Evolutionary conservation across 192 early-diverging fungal species (phyloP), one percentile per base, ranked within the genome.

Genomic region (Blastocladiella britannica): DNA sequence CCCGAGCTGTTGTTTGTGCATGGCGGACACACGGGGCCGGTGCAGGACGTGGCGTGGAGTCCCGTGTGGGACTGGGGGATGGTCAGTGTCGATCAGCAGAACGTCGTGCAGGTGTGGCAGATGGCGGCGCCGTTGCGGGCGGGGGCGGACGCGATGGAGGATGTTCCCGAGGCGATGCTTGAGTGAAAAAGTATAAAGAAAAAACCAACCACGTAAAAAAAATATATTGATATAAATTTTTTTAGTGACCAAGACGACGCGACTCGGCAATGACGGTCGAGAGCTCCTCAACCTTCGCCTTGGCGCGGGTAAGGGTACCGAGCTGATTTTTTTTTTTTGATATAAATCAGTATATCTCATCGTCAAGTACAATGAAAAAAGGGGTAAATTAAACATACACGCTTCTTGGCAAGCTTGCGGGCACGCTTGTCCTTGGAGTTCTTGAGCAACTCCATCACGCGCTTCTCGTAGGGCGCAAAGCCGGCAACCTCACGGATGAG

Each of bases 361-460:
- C 51, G 20, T 51, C 20, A 7, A 51, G 31, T 4, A 51, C 24
- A 29, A 61, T 25, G 5, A 55, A 62, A 25, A 51, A 8, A 56
- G 28, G 8, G 7, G 51, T 54, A 8, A 43, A 24, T 55, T 24
- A 26, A 53, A 70, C 77, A 43, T 74, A 81, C 82, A 62, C 82
- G 89, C 79, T 83, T 88, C 87, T 98, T 98, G 66, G 91, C 87
- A 59, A 98, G 82, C 83, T 89, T 92, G 72, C 88, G 82, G 58
- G 95, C 95, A 69, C 95, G 88, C 91, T 98, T 98, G 74, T 98
- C 95, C 75, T 91, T 92, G 72, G 88, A 89, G 87, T 95, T 95
- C 84, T 91, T 93, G 70, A 98, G 76, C 85, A 98, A 81, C 82
- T 98, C 95, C 93, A 98, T 95, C 63, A 97, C 85, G 75, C 95